Conservation (phyloP, 805 yeast species). For the Teunomyces tritomae region DNA sequence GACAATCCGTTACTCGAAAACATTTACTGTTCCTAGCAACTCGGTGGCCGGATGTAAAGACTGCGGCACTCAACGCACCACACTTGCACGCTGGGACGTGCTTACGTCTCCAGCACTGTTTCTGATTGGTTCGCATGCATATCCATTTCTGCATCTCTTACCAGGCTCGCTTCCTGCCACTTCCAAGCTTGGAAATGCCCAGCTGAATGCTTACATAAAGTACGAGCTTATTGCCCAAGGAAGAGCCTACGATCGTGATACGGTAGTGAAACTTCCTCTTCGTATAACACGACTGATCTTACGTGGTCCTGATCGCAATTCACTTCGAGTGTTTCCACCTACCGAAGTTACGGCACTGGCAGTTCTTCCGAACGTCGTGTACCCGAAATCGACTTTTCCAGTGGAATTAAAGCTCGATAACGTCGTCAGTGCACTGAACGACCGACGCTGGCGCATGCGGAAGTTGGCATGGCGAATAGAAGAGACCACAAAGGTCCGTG, state of each 20-base stretch:
- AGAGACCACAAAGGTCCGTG: slow-evolving; percentile 67
- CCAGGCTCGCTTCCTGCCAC: slow-evolving; percentile 90
- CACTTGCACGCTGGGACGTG: slow-evolving; percentile 87
- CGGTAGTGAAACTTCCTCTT: slow-evolving; percentile 56
- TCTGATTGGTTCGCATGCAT: slow-evolving; percentile 70
- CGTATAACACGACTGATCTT: slow-evolving; percentile 73
- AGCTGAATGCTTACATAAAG: slow-evolving; percentile 50
- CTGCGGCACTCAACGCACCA: slow-evolving; percentile 55
- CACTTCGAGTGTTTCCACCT: slow-evolving; percentile 92
- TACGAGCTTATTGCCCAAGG: slow-evolving; percentile 75
- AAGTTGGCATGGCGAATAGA: slow-evolving; percentile 87
- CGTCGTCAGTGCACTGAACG: slow-evolving; percentile 48
- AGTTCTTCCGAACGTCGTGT: slow-evolving; percentile 81
- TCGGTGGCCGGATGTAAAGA: slow-evolving; percentile 51
- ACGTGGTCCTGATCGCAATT: slow-evolving; percentile 80
- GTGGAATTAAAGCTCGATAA: slow-evolving; percentile 81
- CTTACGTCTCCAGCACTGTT: slow-evolving; percentile 58
- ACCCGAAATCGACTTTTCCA: slow-evolving; percentile 84
- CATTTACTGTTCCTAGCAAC: slow-evolving; percentile 56
- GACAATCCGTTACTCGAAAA: slow-evolving; percentile 60
- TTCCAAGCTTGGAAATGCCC: slow-evolving; percentile 55
- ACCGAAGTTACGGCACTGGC: slow-evolving; percentile 87
- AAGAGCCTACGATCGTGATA: slow-evolving; percentile 21
- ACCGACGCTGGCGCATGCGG: slow-evolving; percentile 87
- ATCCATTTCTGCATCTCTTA: slow-evolving; percentile 85